Base-by-base conservation (phyloP, 257 asterid species). In the Solanum lignicaule region DNA sequence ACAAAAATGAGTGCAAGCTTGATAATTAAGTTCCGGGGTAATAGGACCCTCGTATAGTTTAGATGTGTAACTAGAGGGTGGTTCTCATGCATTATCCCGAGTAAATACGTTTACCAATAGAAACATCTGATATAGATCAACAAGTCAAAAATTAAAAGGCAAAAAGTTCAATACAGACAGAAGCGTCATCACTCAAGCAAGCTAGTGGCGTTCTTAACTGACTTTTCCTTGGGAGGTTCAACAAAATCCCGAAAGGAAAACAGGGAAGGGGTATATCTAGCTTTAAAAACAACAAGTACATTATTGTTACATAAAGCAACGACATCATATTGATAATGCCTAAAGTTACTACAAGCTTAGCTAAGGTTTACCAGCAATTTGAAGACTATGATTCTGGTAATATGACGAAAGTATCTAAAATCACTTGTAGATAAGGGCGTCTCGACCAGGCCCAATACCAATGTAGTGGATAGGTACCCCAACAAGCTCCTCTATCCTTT, bases 371-470 rank as follows among this genome's bases (percentile, higher is more conserved):
- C 68, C 85, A 46, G 68, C 41, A 81, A 18, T 27, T 81, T 46
- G 85, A 81, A 81, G 69, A 46, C 3, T 29, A 43, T 31, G 41
- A 46, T 46, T 83, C 41, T 15, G 65, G 75, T 66, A 69, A 41
- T 89, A 29, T 81, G 41, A 81, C 0, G 20, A 5, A 46, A 46
- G 1, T 5, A 46, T 15, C 41, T 5, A 71, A 43, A 73, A 79
- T 93, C 90, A 96, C 89, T 95, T 97, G 96, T 97, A 96, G 86
- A 97, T 95, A 33, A 97, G 98, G 82, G 99, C 98, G 85, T 97
- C 99, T 3, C 99, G 99, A 32, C 99, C 98, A 8, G 99, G 99
- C 68, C 99, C 99, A 27, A 94, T 87, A 43, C 99, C 99, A 43
- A 97, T 95, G 93, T 97, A 97, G 92, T 96, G 95, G 89, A 97